These are phyloP conservation scores for Termitomyces sp. DNA, from an alignment of 768 basidiomycete species.

Conservation along the genomic window DNA sequence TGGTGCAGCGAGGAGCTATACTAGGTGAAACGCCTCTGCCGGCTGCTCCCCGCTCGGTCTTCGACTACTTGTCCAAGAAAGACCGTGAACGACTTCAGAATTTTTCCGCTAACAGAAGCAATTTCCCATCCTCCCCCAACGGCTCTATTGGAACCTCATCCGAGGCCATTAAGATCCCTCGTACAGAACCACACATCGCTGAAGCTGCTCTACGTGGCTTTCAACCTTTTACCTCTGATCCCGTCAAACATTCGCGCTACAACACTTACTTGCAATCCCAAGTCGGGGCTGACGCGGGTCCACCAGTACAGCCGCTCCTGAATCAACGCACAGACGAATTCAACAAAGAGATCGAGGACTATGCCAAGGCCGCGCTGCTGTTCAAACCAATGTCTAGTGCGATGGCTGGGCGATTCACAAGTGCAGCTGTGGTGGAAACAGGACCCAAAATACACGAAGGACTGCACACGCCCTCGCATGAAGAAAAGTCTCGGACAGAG, in stretches of 20 bases:
- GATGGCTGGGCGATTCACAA: conserved; percentile 94
- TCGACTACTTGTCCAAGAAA: conserved; percentile 92
- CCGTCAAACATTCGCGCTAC: conserved; percentile 82
- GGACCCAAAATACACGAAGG: conserved; percentile 65
- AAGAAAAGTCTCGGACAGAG: conserved; percentile 41
- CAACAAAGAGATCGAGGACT: conserved; percentile 81
- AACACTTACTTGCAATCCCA: conserved; percentile 76
- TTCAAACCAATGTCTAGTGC: conserved; percentile 91
- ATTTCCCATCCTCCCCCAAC: conserved; percentile 6
- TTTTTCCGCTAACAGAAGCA: conserved; percentile 35
- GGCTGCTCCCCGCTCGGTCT: conserved; percentile 75
- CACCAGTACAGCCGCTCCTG: conserved; percentile 49
- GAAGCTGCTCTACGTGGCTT: conserved; percentile 87
- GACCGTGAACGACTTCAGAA: conserved; percentile 81
- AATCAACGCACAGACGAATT: conserved; percentile 65
- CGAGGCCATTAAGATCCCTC: conserved; percentile 40
- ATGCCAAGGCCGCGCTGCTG: conserved; percentile 79
- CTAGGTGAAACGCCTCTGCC: conserved; percentile 80
- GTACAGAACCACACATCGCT: conserved; percentile 73
- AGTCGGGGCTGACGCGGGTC: conserved; percentile 42
- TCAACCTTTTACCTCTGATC: conserved; percentile 79
- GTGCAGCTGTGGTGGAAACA: conserved; percentile 66
- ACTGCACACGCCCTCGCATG: conserved; percentile 52
- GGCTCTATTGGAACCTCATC: conserved; percentile 21
- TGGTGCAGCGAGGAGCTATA: conserved; percentile 71